Conservation (phyloP, 306 rosid genomes). For the Lathyrus aphaca region DNA sequence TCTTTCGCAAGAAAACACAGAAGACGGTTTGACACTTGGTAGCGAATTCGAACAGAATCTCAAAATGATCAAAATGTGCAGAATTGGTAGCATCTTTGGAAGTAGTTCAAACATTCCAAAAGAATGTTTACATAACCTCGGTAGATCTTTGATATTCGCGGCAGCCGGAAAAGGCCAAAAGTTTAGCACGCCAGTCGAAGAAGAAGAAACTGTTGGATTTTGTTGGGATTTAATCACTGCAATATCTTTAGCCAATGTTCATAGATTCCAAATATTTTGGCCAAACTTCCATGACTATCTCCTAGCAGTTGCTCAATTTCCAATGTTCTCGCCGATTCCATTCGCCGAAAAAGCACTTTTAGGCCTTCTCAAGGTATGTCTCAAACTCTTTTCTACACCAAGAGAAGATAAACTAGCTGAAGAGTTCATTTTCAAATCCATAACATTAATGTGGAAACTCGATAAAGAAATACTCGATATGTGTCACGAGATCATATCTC, state of each 20-base stretch:
- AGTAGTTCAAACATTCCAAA: slow-evolving; percentile 65
- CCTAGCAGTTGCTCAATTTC: slow-evolving; percentile 76
- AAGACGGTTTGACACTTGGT: slow-evolving; percentile 67
- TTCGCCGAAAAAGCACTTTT: slow-evolving; percentile 75
- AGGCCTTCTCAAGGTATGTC: slow-evolving; percentile 67
- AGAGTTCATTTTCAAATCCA: slow-evolving; percentile 86
- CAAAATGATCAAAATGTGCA: slow-evolving; percentile 77
- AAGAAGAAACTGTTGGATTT: slow-evolving; percentile 87
- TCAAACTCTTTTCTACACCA: slow-evolving; percentile 56
- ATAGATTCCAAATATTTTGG: slow-evolving; percentile 76
- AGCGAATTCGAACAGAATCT: slow-evolving; percentile 83
- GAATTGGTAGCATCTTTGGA: slow-evolving; percentile 70
- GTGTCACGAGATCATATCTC: slow-evolving; percentile 61
- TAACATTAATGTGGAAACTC: slow-evolving; percentile 89
- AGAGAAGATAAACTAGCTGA: slow-evolving; percentile 62
- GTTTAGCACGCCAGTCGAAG: slow-evolving; percentile 85
- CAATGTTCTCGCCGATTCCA: slow-evolving; percentile 83
- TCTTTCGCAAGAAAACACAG: slow-evolving; percentile 59
- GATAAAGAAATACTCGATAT: slow-evolving; percentile 83
- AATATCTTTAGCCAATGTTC: slow-evolving; percentile 55
- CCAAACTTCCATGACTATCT: slow-evolving; percentile 70
- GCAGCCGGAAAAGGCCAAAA: slow-evolving; percentile 98
- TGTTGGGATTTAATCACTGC: slow-evolving; percentile 89
- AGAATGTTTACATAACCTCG: slow-evolving; percentile 69
- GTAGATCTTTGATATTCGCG: slow-evolving; percentile 73